Evolutionary conservation across 305 asterid genomes (phyloP), one percentile per base, ranked within the genome.

Genomic region (Solanum hybrid): DNA sequence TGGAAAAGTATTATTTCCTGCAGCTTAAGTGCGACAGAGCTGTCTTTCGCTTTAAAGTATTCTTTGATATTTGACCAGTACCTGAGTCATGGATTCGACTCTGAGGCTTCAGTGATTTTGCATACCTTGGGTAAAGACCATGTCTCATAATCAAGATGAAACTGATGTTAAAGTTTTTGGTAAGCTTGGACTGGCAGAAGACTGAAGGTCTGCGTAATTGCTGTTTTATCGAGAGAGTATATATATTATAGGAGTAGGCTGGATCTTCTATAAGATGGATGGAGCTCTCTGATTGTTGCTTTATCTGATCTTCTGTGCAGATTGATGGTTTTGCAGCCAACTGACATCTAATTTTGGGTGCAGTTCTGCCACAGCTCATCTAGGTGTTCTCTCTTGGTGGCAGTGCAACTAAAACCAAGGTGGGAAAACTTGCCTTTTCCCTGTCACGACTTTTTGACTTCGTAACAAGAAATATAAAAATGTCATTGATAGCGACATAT

Each of bases 91-190:
- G 95, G 93, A 84, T 92, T 89, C 76, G 92, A 90, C 68, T 89
- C 90, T 72, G 95, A 93, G 92, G 95, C 96, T 88, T 93, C 98
- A 11, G 57, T 72, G 79, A 95, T 96, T 91, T 91, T 97, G 96
- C 95, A 91, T 68, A 85, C 93, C 87, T 90, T 95, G 93, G 90
- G 94, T 51, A 75, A 91, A 84, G 94, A 92, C 84, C 8, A 86
- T 92, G 87, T 88, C 90, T 87, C 33, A 15, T 77, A 88, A 90
- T 86, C 91, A 91, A 79, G 91, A 86, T 84, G 81, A 26, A 15
- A 51, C 32, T 79, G 89, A 72, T 80, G 68, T 87, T 5, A 79
- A 88, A 88, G 75, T 89, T 73, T 81, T 90, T 37, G 26, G 45
- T 13, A 78, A 86, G 89, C 36, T 89, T 76, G 73, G 68, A 34